These are phyloP conservation scores for Tylopilus vinaceipallidus DNA, from an alignment of 768 basidiomycete genomes.

Conservation along the genomic window DNA sequence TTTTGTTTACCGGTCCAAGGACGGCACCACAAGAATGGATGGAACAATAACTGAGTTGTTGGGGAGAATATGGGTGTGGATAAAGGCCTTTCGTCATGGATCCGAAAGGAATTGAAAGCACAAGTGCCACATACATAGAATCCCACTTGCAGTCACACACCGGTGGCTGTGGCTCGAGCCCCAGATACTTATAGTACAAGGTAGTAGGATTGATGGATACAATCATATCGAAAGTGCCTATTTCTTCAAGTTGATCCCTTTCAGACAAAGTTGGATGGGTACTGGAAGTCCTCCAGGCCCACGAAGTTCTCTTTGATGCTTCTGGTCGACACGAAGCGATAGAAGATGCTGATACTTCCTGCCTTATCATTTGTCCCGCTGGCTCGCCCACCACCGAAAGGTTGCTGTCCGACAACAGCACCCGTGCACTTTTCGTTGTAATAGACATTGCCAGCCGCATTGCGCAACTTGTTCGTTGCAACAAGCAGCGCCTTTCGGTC, in stretches of 20 bases:
- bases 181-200: background rate
- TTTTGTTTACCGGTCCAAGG: slow-evolving; percentile 14
- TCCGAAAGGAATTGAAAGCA: background rate
- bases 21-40: slow-evolving; percentile 4
- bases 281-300: slow-evolving; percentile 71
- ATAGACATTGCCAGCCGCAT: slow-evolving; percentile 95
- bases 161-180: background rate
- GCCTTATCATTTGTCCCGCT: slow-evolving; percentile 99
- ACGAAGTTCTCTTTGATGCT: slow-evolving; percentile 98
- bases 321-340: slow-evolving; percentile 82
- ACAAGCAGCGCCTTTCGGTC: slow-evolving; percentile 78
- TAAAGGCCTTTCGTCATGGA: background rate
- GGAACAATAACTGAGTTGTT: background rate
- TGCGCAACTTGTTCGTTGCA: slow-evolving; percentile 80
- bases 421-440: slow-evolving; percentile 99
- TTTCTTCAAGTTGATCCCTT: background rate
- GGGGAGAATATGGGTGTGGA: background rate
- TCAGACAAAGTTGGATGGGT: slow-evolving; percentile 84
- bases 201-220: too few relatives aligned
- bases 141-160: background rate
- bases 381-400: slow-evolving; percentile 91
- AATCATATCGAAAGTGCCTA: too few relatives aligned
- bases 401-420: slow-evolving; percentile 97
- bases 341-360: slow-evolving; percentile 74
- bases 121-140: background rate